Percentiles rank a stretch among this genome's conserved stretches.
These are phyloP conservation scores for Nematocida sp. DNA, from an alignment of 371 early-diverging fungal genomes.

Conservation along the genomic window DNA sequence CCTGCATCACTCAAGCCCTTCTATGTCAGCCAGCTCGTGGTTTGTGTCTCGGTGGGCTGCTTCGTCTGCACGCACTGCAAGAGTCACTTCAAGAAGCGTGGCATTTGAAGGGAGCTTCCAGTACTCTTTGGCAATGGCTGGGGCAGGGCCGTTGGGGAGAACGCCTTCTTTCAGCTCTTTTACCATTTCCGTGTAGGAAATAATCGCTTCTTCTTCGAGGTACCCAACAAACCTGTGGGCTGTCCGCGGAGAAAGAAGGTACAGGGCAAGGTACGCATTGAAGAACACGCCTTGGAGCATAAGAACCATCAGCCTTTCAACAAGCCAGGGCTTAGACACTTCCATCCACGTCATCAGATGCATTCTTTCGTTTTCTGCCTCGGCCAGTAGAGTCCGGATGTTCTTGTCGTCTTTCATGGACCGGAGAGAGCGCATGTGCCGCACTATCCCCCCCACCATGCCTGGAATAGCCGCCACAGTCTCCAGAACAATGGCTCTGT, in stretches of 20 bases:
- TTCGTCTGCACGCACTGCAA: slow-evolving; percentile 87
- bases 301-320: slow-evolving; percentile 67
- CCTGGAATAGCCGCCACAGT: slow-evolving; percentile 80
- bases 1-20: too few species aligned
- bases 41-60: slow-evolving; percentile 80
- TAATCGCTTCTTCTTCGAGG: slow-evolving; percentile 78
- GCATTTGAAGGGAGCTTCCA: slow-evolving; percentile 76
- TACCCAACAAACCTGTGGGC: slow-evolving; percentile 74
- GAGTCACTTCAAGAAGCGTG: slow-evolving; percentile 77
- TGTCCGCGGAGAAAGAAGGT: slow-evolving; percentile 72
- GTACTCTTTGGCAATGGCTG: slow-evolving; percentile 75
- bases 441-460: slow-evolving; percentile 76
- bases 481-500: slow-evolving; percentile 75
- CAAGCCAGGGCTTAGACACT: slow-evolving; percentile 69
- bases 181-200: slow-evolving; percentile 78
- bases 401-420: slow-evolving; percentile 73
- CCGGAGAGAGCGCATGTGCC: slow-evolving; percentile 77
- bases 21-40: slow-evolving; percentile 63
- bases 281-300: slow-evolving; percentile 77
- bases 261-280: slow-evolving; percentile 75
- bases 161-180: slow-evolving; percentile 75
- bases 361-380: slow-evolving; percentile 79
- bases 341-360: slow-evolving; percentile 79
- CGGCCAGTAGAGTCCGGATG: slow-evolving; percentile 74
- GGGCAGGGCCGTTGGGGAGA: slow-evolving; percentile 69